Conservation (phyloP, 164 flowering plant species). For the Vitis labrusca region DNA sequence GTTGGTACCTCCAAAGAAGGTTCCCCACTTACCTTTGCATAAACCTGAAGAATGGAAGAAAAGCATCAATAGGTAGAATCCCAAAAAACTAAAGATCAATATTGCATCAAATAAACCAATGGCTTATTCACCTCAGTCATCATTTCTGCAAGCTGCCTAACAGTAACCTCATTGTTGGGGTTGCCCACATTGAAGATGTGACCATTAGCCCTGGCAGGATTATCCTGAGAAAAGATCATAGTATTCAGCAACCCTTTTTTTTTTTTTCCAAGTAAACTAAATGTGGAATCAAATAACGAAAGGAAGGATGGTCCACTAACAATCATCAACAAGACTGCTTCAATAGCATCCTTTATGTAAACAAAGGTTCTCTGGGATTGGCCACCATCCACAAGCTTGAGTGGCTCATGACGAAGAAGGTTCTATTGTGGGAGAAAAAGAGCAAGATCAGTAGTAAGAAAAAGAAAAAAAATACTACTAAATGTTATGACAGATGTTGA, state of each 20-base stretch:
- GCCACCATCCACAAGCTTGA: conserved; percentile 77
- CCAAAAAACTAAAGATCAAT: neutral
- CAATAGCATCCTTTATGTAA: conserved; percentile 72
- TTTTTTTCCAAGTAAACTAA: neutral
- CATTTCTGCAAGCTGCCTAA: conserved; percentile 91
- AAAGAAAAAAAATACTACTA: neutral
- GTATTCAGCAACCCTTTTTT: neutral
- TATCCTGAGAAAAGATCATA: conserved; percentile 53
- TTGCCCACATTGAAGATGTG: conserved; percentile 91
- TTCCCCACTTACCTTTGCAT: conserved; percentile 84
- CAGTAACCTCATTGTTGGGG: conserved; percentile 94
- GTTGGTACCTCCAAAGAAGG: conserved; percentile 70
- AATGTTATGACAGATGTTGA: neutral
- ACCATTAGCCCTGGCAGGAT: conserved; percentile 82
- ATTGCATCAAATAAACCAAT: neutral
- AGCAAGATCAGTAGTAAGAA: neutral
- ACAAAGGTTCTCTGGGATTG: conserved; percentile 65
- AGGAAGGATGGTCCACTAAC: conserved; percentile 23
- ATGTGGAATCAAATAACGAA: neutral
- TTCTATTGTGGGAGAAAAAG: conserved; percentile 26
- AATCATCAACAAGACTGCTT: conserved; percentile 71
- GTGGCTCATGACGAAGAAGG: conserved; percentile 60
- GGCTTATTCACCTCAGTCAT: conserved; percentile 64
- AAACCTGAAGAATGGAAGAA: conserved; percentile 49
- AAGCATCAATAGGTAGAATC: neutral